Evolutionary conservation across 202 grass and related monocot genomes (phyloP), one percentile per base, ranked within the genome.

Genomic region (Brachypodium distachyon): DNA sequence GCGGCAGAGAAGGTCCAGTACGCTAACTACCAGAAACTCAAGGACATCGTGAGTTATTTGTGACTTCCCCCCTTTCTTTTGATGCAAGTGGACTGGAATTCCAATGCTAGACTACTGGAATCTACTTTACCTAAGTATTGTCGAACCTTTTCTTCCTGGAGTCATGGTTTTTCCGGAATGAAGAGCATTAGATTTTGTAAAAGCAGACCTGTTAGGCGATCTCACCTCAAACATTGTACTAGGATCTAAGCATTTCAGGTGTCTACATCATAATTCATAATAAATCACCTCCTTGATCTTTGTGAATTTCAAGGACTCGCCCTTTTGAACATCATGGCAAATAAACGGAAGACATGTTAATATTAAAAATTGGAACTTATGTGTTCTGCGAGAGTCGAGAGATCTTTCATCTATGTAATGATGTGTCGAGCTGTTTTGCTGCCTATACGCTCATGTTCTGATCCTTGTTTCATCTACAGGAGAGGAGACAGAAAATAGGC

Each of bases 11-110:
- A 83, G 74, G 81, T 87, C 39, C 85, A 82, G 26, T 69, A 60
- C 76, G 53, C 38, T 12, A 78, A 87, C 76, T 51, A 87, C 48
- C 74, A 87, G 72, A 49, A 60, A 38, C 36, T 89, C 57, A 33
- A 16, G 71, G 89, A 81, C 48, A 90, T 95, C 8, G 96, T 99
- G 56, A 91, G 87, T 53, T 78, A 11, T 53, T 46, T 1, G 31
- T 50, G 23, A 6, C 47, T 40, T 50, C 18, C 33, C 37, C 34
- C 37, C 16, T 50, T 43, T 12, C 1, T 74, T 5, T 77, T 21
- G 17, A 54, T 52, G 61, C 52, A 36, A 38, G 18, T 74, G 51
- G 33, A 51, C 1, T n/a, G 52, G 34, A 5, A 66, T 26, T 42
- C 3, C 5, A 64, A 7, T n/a, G 56, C 6, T 64, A 43, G 11